phyloP scores from a whole-genome alignment of 2,329 filamentous ascomycete species.

The Hypocreales sp. region DNA sequence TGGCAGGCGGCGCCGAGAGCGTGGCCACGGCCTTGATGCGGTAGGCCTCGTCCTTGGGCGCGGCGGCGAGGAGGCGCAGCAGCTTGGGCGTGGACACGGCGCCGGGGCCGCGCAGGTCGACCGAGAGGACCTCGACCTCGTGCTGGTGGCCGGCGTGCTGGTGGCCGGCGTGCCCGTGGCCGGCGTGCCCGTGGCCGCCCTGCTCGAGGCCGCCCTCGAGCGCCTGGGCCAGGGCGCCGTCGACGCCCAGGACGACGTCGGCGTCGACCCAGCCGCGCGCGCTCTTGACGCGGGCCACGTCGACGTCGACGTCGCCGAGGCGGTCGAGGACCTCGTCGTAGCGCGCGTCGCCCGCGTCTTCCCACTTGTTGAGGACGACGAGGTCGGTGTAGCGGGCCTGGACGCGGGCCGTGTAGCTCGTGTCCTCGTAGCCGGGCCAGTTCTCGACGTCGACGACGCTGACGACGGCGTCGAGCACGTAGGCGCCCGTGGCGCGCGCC shows the following conservation, averaged over 20 bases:
- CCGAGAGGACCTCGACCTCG: constrained; percentile 82
- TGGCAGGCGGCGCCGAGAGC: constrained; percentile 26
- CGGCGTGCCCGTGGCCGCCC: constrained; percentile 13
- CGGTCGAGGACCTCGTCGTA: constrained; percentile 68
- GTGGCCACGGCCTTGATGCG: constrained; percentile 66
- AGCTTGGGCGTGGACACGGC: constrained; percentile 45
- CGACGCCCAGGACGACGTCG: constrained; percentile 73
- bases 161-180: constrained; percentile 51
- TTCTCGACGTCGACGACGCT: constrained; percentile 91
- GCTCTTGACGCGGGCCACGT: constrained; percentile 74
- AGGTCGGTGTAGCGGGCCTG: constrained; percentile 85
- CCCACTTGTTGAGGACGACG: constrained; percentile 90
- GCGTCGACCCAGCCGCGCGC: constrained; percentile 64
- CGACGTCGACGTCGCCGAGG: constrained; percentile 65
- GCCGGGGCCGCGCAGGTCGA: constrained; percentile 43
- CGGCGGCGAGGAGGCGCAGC: constrained; percentile 48
- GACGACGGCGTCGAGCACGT: constrained; percentile 73
- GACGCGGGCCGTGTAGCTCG: constrained; percentile 72
- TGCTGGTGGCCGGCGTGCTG: constrained; percentile 45
- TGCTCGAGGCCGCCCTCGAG: constrained; percentile 23
- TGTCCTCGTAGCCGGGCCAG: constrained; percentile 86
- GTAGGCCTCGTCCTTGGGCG: constrained; percentile 89
- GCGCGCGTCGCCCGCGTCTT: constrained; percentile 53
- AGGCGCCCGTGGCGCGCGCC: constrained; percentile 50
- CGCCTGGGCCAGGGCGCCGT: constrained; percentile 56